Conservation (phyloP, 495 filamentous ascomycete genomes). For the Apiosordaria backusii region DNA sequence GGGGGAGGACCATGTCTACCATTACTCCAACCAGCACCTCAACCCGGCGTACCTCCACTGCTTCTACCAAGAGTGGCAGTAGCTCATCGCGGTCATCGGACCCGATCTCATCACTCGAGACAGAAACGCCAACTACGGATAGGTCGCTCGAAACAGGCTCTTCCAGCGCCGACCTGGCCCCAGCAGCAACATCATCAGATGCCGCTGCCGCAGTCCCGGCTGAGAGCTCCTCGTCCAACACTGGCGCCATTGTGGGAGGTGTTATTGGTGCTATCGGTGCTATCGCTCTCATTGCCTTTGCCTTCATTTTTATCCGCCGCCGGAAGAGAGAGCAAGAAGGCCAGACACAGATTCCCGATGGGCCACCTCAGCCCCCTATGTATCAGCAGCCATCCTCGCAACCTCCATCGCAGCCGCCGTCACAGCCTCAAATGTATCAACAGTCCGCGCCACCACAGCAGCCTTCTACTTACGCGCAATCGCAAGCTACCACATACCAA, state of each 20-base stretch:
- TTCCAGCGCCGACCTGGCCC: neutral
- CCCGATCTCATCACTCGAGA: neutral
- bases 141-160: neutral
- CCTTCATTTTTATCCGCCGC: slow-evolving; percentile 37
- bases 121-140: neutral
- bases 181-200: neutral
- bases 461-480: neutral
- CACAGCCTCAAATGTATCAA: neutral
- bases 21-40: slow-evolving; percentile 17
- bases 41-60: neutral
- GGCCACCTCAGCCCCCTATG: slow-evolving; percentile 16
- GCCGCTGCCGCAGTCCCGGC: slow-evolving; percentile 2
- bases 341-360: neutral
- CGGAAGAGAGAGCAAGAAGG: slow-evolving; percentile 27
- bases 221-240: slow-evolving; percentile 27
- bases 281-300: slow-evolving; percentile 40
- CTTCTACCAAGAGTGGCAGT: slow-evolving; percentile 4
- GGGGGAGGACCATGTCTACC: slow-evolving; percentile 29
- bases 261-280: slow-evolving; percentile 47
- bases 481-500: neutral
- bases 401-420: neutral
- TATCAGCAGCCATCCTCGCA: slow-evolving; percentile 12
- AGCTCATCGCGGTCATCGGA: slow-evolving; percentile 8
- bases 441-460: neutral
- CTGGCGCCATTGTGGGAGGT: slow-evolving; percentile 48